Percentiles rank a stretch among this genome's conserved stretches.
These are phyloP conservation scores for Microcyclospora tardicrescens DNA, from an alignment of 2,329 filamentous ascomycete species.

Conservation along the genomic window DNA sequence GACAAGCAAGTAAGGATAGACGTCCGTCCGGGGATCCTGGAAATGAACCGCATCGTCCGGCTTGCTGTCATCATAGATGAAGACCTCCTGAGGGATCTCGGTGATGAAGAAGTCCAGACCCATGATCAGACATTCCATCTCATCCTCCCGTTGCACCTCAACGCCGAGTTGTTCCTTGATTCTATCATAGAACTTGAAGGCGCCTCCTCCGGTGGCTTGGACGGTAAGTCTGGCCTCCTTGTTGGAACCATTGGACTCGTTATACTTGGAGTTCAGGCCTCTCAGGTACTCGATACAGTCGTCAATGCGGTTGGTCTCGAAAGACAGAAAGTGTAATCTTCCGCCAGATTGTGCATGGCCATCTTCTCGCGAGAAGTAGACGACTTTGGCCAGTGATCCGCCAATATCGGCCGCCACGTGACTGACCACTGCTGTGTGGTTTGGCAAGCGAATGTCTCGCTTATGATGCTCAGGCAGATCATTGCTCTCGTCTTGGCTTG, in stretches of 20 bases:
- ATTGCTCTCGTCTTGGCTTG: constrained; percentile 26
- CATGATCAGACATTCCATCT: constrained; percentile 94
- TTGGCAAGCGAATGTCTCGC: constrained; percentile 88
- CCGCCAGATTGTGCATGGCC: constrained; percentile 57
- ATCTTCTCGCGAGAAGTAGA: constrained; percentile 83
- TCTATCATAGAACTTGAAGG: constrained; percentile 92
- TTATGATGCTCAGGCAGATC: constrained; percentile 57
- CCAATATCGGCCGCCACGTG: constrained; percentile 98
- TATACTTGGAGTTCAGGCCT: constrained; percentile 69
- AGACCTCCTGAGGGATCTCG: constrained; percentile 92
- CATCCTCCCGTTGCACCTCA: constrained; percentile 82
- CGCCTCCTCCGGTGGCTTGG: constrained; percentile 91
- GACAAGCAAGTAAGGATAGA: constrained; percentile 93
- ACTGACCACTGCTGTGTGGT: constrained; percentile 89
- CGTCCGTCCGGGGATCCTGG: constrained; percentile 60
- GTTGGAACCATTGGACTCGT: constrained; percentile 38
- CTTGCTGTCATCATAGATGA: constrained; percentile 75
- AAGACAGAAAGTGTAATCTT: constrained; percentile 85
- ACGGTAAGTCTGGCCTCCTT: constrained; percentile 55
- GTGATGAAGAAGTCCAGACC: constrained; percentile 98
- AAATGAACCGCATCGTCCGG: constrained; percentile 71
- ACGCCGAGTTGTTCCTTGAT: constrained; percentile 73
- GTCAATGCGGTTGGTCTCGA: constrained; percentile 90
- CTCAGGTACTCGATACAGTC: constrained; percentile 87
- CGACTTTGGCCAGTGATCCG: constrained; percentile 86